These are phyloP conservation scores for Exophiala dermatitidis DNA, from an alignment of 2,329 filamentous ascomycete species.

Conservation along the genomic window DNA sequence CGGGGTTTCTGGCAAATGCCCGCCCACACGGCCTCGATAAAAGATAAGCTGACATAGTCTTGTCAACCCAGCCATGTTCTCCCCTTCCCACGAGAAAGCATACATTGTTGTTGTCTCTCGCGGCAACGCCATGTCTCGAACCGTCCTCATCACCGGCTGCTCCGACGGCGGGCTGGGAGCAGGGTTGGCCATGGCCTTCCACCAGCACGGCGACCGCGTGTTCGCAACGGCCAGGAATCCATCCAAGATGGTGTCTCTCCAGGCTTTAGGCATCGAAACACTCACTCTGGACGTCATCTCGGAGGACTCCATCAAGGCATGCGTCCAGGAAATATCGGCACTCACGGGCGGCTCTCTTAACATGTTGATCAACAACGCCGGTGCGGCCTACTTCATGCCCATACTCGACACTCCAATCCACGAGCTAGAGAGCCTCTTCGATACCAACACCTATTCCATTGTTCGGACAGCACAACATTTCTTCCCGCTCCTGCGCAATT, in stretches of 20 bases:
- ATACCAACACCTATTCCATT: slow-evolving; percentile 39
- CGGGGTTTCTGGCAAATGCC: no score
- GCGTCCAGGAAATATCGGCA: slow-evolving; percentile 18
- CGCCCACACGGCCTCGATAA: no score
- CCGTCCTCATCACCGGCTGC: slow-evolving; percentile 33
- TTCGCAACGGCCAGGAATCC: slow-evolving; percentile 44
- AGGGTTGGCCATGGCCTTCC: slow-evolving; percentile 52
- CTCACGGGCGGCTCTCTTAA: slow-evolving; percentile 30
- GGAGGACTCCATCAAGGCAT: slow-evolving; percentile 29
- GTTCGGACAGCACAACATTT: slow-evolving; percentile 33
- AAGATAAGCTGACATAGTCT: no score
- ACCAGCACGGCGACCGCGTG: slow-evolving; percentile 47
- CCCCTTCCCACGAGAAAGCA: no score
- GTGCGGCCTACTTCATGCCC: slow-evolving; percentile 31
- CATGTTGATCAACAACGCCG: slow-evolving; percentile 42
- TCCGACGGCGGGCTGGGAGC: slow-evolving; percentile 53
- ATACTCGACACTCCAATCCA: slow-evolving; percentile 34
- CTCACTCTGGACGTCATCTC: slow-evolving; percentile 32
- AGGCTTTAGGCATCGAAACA: slow-evolving; percentile 26
- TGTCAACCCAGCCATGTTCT: no score
- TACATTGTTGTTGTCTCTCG: neutral
- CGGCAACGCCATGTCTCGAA: slow-evolving; percentile 11
- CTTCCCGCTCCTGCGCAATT: slow-evolving; percentile 23
- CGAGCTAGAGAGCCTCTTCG: slow-evolving; percentile 29
- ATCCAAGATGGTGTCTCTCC: slow-evolving; percentile 29